These are phyloP conservation scores for Hypoxylon sp. DNA, from an alignment of 2,329 filamentous ascomycete species.

Conservation along the genomic window DNA sequence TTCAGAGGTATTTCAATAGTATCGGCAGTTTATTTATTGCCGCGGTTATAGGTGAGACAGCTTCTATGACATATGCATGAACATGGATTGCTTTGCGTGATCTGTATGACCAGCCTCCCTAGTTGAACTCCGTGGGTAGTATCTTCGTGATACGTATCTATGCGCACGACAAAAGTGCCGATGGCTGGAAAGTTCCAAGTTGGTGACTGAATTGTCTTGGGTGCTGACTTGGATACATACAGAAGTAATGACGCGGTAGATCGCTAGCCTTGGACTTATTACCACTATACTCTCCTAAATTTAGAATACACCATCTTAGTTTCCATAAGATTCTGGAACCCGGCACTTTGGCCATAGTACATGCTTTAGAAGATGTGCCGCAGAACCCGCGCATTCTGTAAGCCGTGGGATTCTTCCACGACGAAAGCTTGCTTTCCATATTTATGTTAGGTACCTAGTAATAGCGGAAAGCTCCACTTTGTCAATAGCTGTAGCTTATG, in stretches of 20 bases:
- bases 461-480: no score
- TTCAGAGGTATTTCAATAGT: not conserved
- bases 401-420: not conserved
- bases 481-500: no score
- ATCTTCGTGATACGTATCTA: not conserved
- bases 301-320: not conserved
- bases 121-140: not conserved
- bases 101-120: not conserved
- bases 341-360: not conserved
- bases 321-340: not conserved
- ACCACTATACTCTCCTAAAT: not conserved
- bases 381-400: not conserved
- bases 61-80: slow-evolving; percentile 4
- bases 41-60: not conserved
- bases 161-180: not conserved
- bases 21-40: slow-evolving; percentile 12
- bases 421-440: no score
- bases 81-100: not conserved
- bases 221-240: not conserved
- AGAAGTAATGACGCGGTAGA: not conserved
- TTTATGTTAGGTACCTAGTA: no score
- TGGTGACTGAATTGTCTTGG: not conserved
- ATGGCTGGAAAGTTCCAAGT: slow-evolving; percentile 1
- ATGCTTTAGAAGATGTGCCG: not conserved
- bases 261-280: not conserved